Evolutionary conservation across 768 basidiomycete genomes (phyloP), one percentile per base, ranked within the genome.

Genomic region (Pulveroboletus frians): DNA sequence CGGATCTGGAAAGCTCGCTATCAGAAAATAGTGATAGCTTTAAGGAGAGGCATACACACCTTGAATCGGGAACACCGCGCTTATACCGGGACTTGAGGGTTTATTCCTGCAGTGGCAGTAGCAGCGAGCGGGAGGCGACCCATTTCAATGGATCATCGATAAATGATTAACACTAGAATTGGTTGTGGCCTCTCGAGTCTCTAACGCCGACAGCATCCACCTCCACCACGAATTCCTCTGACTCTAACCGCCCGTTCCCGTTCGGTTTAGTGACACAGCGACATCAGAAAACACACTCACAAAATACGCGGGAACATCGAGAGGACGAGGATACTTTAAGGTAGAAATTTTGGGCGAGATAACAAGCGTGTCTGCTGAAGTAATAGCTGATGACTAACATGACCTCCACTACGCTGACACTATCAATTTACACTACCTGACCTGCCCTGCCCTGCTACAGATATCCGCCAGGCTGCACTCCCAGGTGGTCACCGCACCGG

Each of bases 21-120:
- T 35, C 9, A 8, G 23, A 27, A 23, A 4, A 13, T 0, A 14
- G 21, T 6, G n/a, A n/a, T n/a, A n/a, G n/a, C n/a, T 5, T 9
- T 4, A 29, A 46, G 45, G 17, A 20, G 14, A 14, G 31, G 29
- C 29, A 29, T 9, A 66, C 73, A 49, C 27, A 83, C 90, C 79
- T 93, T 96, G 60, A 72, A 66, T 97, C 95, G 60, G 95, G 95
- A 34, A 97, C 94, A 90, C 92, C 93, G 76, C 93, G 92, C 76
- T 95, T 95, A 79, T 95, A 95, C 66, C 92, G 75, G 46, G 85
- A 89, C 74, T 92, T 94, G 50, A 90, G 92, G 95, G 93, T 83
- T 98, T 97, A 83, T 94, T 95, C 77, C 96, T 97, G 83, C 93
- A 97, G 78, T 97, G 96, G 60, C 93, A 86, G 78, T 95, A 95